Percentiles rank a stretch among this genome's conserved stretches.
phyloP scores from a whole-genome alignment of 2,329 filamentous ascomycete species.

The Rugonectria rugulosa region DNA sequence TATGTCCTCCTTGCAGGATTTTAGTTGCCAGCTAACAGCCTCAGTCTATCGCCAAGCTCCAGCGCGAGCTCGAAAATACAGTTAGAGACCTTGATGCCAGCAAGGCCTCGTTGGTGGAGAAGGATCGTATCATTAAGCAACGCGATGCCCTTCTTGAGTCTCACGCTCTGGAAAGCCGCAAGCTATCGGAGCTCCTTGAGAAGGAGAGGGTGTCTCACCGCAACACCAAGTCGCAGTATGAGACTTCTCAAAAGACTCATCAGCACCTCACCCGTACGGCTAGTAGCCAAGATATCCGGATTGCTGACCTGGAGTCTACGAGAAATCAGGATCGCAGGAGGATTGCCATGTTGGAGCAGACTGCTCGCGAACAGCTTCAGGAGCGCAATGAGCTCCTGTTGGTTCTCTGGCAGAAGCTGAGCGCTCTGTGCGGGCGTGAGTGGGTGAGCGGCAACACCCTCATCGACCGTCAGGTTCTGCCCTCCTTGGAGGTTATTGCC shows the following conservation, averaged over 20 bases:
- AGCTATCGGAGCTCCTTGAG: constrained; percentile 86
- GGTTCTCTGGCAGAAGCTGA: constrained; percentile 88
- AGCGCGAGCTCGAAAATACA: constrained; percentile 86
- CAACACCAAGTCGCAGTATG: constrained; percentile 86
- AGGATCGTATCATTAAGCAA: constrained; percentile 88
- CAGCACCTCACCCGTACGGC: constrained; percentile 88
- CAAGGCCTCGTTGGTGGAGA: constrained; percentile 82
- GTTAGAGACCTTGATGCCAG: constrained; percentile 82
- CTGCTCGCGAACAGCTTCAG: constrained; percentile 84
- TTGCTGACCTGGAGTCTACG: constrained; percentile 84
- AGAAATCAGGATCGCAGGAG: constrained; percentile 80
- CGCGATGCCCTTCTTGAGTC: constrained; percentile 89
- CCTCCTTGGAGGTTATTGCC: constrained; percentile 84
- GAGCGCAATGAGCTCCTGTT: constrained; percentile 91
- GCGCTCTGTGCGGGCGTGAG: constrained; percentile 84
- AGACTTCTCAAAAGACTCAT: constrained; percentile 86
- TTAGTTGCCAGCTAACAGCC: constrained; percentile 24
- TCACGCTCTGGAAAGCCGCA: constrained; percentile 84
- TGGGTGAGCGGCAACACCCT: constrained; percentile 91
- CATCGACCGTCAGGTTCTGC: constrained; percentile 83
- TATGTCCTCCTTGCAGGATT: constrained; percentile 45
- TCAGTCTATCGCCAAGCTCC: constrained; percentile 83
- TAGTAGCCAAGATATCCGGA: constrained; percentile 82
- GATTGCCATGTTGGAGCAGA: constrained; percentile 77
- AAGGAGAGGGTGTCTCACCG: constrained; percentile 87